Evolutionary conservation across 163 green algal species (phyloP).

Genomic region (Coccomyxa subellipsoidea): DNA sequence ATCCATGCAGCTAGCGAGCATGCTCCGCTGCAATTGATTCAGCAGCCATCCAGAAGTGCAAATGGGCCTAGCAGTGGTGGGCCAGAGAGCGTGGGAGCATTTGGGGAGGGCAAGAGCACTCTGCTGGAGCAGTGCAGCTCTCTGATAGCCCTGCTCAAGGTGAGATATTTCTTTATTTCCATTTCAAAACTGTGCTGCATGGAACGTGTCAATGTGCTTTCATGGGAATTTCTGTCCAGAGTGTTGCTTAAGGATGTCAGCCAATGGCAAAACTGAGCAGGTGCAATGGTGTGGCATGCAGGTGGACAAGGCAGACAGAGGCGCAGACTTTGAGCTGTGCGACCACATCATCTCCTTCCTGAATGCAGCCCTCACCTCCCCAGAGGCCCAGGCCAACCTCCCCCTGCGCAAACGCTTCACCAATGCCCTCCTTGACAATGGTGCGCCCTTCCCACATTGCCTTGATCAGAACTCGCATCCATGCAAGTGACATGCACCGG

Average conservation of each 20-base stretch:
- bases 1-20: background rate
- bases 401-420: constrained; percentile 27
- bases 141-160: constrained; percentile 9
- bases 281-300: background rate
- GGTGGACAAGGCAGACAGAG: background rate
- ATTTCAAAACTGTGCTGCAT: background rate
- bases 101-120: background rate
- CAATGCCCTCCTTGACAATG: constrained; percentile 23
- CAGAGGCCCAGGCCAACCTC: constrained; percentile 13
- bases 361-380: constrained; percentile 15
- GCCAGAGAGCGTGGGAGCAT: background rate
- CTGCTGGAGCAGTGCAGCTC: constrained; percentile 16
- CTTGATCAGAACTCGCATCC: too few species aligned
- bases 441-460: constrained; percentile 6
- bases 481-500: too few species aligned
- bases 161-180: background rate
- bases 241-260: too few species aligned
- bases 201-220: too few species aligned
- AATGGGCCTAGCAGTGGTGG: too few species aligned
- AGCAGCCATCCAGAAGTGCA: too few species aligned
- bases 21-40: too few species aligned
- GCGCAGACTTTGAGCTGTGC: constrained; percentile 26
- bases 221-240: too few species aligned
- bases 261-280: too few species aligned
- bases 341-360: constrained; percentile 32